These are phyloP conservation scores for Globisporangium splendens DNA, from an alignment of 352 stramenopile species.

Conservation along the genomic window DNA sequence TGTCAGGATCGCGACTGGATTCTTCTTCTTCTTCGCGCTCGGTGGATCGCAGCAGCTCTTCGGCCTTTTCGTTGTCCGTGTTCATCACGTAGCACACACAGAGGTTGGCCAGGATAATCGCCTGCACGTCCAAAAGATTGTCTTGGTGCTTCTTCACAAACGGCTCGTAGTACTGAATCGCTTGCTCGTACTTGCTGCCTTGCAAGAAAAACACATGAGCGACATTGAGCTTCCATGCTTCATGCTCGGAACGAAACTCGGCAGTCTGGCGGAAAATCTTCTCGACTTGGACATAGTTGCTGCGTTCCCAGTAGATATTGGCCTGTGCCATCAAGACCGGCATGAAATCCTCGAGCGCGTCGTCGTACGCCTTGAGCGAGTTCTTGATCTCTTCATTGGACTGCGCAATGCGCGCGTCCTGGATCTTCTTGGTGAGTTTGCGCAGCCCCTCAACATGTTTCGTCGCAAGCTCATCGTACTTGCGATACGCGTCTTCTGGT, in stretches of 20 bases:
- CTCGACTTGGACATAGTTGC: constrained; percentile 96
- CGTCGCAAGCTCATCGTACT: constrained; percentile 91
- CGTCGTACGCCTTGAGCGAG: constrained; percentile 91
- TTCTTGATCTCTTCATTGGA: constrained; percentile 93
- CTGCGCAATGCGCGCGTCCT: constrained; percentile 88
- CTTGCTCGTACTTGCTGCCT: constrained; percentile 86
- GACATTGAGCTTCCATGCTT: constrained; percentile 96
- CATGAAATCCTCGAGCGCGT: constrained; percentile 93
- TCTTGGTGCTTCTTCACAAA: constrained; percentile 93
- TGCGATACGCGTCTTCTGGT: constrained; percentile 92
- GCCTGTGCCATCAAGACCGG: constrained; percentile 96
- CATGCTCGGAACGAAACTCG: constrained; percentile 95
- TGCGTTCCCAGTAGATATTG: constrained; percentile 95
- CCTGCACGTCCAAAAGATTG: constrained; percentile 92
- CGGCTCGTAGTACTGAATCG: constrained; percentile 93
- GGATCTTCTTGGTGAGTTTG: constrained; percentile 94
- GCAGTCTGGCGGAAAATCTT: constrained; percentile 93
- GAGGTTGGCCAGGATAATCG: constrained; percentile 96
- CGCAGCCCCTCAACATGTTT: constrained; percentile 92
- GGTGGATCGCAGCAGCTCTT: constrained; percentile 94
- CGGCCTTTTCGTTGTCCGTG: constrained; percentile 95
- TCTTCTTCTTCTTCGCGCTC: constrained; percentile 94
- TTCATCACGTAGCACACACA: constrained; percentile 98
- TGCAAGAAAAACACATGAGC: constrained; percentile 96
- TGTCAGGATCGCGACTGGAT: constrained; percentile 83